Base-by-base conservation (phyloP, 73 alveolate species). In the Paramecium sexaurelia region DNA sequence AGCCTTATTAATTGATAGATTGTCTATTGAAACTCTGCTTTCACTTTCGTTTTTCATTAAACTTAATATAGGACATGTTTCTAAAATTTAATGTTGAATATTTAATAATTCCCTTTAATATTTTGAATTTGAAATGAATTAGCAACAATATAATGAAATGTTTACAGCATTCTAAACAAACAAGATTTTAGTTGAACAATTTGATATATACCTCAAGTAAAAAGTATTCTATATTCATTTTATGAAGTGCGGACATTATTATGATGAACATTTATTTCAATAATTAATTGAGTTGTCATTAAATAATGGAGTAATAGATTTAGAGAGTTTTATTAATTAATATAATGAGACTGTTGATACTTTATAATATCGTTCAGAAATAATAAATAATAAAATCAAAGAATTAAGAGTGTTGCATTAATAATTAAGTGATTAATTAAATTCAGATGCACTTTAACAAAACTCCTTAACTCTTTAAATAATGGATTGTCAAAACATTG, bases 61-160 rank as follows among this genome's bases (percentile, higher is more conserved):
- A 33, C 37, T 36, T 33, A 33, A 27, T 15, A 32, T 29, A 27
- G 43, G 11, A 3, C 56, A 20, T 36, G 66, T 19, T 32, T 32
- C 67, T 11, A 10, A 73, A 15, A 36, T 27, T 61, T 73, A 33
- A 36, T 27, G 7, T 33, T 27, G 66, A 27, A 7, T 13, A 73
- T 73, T 73, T 33, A 15, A 33, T 73, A 73, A 27, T 73, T 73
- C 57, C 57, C 33, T 36, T 27, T 36, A 73, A 39, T 73, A 73
- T 73, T 73, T 73, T 39, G 57, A 73, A 73, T 73, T 73, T 73
- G 87, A 73, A 73, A 61, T 73, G 87, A 73, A 73, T 8, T 32
- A 66, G 40, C 84, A 73, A 73, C 35, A 73, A 61, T 61, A 61
- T 36, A 39, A 73, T 73, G 55, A 73, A 22, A 33, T 73, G 57